Base-by-base conservation (phyloP, 2,329 filamentous ascomycete species). In the Amphichorda felina region DNA sequence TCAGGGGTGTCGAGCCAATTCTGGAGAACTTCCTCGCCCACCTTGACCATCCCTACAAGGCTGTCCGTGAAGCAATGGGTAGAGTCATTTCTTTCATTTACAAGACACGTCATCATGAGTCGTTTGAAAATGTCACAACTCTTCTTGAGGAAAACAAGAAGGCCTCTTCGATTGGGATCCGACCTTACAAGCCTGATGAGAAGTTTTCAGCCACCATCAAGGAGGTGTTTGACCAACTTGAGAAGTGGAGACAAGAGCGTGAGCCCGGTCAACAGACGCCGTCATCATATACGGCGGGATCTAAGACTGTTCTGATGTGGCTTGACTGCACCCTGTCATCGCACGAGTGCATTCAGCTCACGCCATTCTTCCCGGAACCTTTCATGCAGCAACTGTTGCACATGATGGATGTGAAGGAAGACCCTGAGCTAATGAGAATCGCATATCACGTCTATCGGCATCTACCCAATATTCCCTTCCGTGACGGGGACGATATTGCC, bases 341-440 rank as follows among this genome's bases (percentile, higher is more conserved):
- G 1, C 83, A 93, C 43, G 91, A 96, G 54, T 98, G 91, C 59
- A 94, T 78, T 0, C 82, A 91, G 51, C 73, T 98, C 11, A 76
- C 93, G 14, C 77, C 80, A 4, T 96, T 95, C 70, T 96, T 98
- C 65, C 82, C 87, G 0, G 72, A 83, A 25, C 70, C 82, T 0
- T 89, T 96, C 51, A 91, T 94, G 55, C 84, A 91, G 48, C 84
- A 95, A 54, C 73, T 98, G 11, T 65, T 98, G 35, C 88, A 98
- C 64, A 98, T 98, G 91, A 98, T 98, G 89, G 91, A 98, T 51
- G 86, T 98, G 55, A 96, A 96, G 57, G 91, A 98, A 57, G 91
- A 98, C 49, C 87, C 86, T 0, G 93, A 98, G 57, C 71, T 98
- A 2, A 93, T 95, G 67, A 81, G 83, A 8, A 71, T 95, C 8